Conservation (phyloP, 2,329 filamentous ascomycete genomes). For the Aotearoamyces nothofagi region DNA sequence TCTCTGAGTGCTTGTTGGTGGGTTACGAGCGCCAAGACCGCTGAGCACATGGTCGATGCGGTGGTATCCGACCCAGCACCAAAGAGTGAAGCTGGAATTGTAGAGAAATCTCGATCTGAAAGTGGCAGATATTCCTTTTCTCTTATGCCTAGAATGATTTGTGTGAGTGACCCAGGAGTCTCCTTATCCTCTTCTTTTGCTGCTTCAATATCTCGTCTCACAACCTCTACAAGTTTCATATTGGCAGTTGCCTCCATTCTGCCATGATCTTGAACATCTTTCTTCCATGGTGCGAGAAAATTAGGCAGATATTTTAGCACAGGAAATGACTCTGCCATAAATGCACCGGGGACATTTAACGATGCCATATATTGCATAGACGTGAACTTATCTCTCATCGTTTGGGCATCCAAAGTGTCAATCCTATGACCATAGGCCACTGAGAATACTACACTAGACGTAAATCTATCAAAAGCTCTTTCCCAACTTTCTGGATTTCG, state of each 20-base stretch:
- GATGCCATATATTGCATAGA: constrained; percentile 32
- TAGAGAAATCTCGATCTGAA: constrained; percentile 25
- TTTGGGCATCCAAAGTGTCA: constrained; percentile 28
- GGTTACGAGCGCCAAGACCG: constrained; percentile 23
- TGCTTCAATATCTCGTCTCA: constrained; percentile 9
- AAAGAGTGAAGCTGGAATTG: constrained; percentile 27
- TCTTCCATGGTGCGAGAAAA: constrained; percentile 30
- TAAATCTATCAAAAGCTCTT: constrained; percentile 30
- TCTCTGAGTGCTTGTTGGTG: constrained; percentile 22
- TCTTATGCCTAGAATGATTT: constrained; percentile 25
- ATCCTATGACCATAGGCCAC: constrained; percentile 35
- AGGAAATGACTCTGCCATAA: constrained; percentile 30
- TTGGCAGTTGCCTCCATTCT: constrained; percentile 24
- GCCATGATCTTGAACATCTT: constrained; percentile 24
- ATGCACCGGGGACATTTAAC: constrained; percentile 29
- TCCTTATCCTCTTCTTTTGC: constrained; percentile 16
- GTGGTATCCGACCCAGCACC: constrained; percentile 22
- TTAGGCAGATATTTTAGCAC: constrained; percentile 27
- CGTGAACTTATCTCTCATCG: constrained; percentile 29
- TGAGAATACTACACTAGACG: constrained; percentile 31
- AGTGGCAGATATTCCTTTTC: constrained; percentile 24
- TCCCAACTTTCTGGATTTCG: constrained; percentile 25
- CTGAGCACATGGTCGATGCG: constrained; percentile 14
- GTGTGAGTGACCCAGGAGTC: constrained; percentile 27
- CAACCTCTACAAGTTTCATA: constrained; percentile 24